Percentiles rank a stretch among this genome's conserved stretches.
Conservation (phyloP, 768 basidiomycete species). For the Rhodotorula babjevae region DNA sequence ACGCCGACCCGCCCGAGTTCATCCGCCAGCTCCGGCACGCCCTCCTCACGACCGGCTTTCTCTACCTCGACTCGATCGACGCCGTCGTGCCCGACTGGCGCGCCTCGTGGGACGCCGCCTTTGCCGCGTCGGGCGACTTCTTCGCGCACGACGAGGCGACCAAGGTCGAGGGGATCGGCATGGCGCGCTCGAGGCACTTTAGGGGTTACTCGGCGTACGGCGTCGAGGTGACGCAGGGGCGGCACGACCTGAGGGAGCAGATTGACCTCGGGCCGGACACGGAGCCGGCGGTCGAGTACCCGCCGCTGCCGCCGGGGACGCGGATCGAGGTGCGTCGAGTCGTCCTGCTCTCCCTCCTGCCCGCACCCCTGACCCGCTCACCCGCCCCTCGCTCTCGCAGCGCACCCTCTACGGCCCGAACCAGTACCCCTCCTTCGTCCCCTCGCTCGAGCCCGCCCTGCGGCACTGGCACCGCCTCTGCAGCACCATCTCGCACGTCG, state of each 20-base stretch:
- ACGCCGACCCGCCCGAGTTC: constrained; percentile 5
- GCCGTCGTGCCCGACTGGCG: constrained; percentile 11
- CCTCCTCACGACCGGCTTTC: constrained; percentile 23
- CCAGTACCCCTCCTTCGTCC: constrained; percentile 18
- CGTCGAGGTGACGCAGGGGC: constrained; percentile 14
- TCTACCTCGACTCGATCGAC: constrained; percentile 21
- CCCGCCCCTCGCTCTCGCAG: background rate
- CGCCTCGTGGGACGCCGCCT: constrained; percentile 5
- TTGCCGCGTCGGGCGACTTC: constrained; percentile 6
- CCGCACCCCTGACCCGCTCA: too few relatives aligned
- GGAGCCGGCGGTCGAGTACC: constrained; percentile 5
- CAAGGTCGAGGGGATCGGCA: constrained; percentile 7
- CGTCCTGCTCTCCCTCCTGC: too few relatives aligned
- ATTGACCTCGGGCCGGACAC: constrained; percentile 26
- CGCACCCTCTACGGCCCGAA: constrained; percentile 27
- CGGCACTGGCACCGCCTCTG: background rate
- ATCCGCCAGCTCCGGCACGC: constrained; percentile 13
- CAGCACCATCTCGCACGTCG: background rate
- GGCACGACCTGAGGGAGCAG: constrained; percentile 25
- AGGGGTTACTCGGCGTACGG: constrained; percentile 19
- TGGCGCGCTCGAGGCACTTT: constrained; percentile 11
- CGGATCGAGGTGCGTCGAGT: constrained; percentile 9
- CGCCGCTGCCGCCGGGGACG: background rate
- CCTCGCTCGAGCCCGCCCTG: constrained; percentile 14
- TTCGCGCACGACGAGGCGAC: constrained; percentile 5